These are phyloP conservation scores for Moniliella sp. DNA, from an alignment of 1,284 basidiomycete genomes.

Conservation along the genomic window DNA sequence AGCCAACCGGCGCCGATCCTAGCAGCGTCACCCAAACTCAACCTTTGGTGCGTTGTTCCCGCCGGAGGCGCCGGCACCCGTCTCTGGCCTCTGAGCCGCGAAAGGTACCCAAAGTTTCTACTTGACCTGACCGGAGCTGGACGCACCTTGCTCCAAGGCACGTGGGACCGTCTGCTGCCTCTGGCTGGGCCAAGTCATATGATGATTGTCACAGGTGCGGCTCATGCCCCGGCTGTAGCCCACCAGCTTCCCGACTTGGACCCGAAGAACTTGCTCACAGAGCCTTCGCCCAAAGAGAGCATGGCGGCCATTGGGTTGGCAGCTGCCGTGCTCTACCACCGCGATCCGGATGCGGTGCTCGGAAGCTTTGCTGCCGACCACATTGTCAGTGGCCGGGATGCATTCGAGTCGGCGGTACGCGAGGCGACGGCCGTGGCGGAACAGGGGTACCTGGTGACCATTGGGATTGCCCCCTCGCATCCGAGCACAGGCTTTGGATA, in stretches of 20 bases:
- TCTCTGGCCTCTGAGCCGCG: slow-evolving; percentile 27
- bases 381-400: slow-evolving; percentile 30
- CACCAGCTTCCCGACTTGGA: slow-evolving; percentile 20
- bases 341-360: slow-evolving; percentile 29
- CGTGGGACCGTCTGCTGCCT: slow-evolving; percentile 24
- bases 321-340: slow-evolving; percentile 22
- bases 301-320: slow-evolving; percentile 32
- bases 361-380: slow-evolving; percentile 33
- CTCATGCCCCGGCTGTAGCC: slow-evolving; percentile 16
- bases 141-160: slow-evolving; percentile 22
- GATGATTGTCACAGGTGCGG: slow-evolving; percentile 26
- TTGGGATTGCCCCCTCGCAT: slow-evolving; percentile 31
- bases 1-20: slow-evolving; percentile 14
- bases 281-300: slow-evolving; percentile 28
- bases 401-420: slow-evolving; percentile 27
- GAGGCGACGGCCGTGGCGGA: slow-evolving; percentile 29
- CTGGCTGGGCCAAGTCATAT: slow-evolving; percentile 15
- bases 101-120: slow-evolving; percentile 28
- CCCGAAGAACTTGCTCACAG: slow-evolving; percentile 18
- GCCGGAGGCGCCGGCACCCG: slow-evolving; percentile 24
- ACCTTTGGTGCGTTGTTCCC: slow-evolving; percentile 18
- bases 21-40: slow-evolving; percentile 19
- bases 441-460: slow-evolving; percentile 30
- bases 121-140: slow-evolving; percentile 28
- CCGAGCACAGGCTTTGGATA: slow-evolving; percentile 33